A percentile compares a stretch with the other conserved stretches of the same genome.
phyloP scores from a whole-genome alignment of 163 green algal genomes.

The Smithsoniella earleae region DNA sequence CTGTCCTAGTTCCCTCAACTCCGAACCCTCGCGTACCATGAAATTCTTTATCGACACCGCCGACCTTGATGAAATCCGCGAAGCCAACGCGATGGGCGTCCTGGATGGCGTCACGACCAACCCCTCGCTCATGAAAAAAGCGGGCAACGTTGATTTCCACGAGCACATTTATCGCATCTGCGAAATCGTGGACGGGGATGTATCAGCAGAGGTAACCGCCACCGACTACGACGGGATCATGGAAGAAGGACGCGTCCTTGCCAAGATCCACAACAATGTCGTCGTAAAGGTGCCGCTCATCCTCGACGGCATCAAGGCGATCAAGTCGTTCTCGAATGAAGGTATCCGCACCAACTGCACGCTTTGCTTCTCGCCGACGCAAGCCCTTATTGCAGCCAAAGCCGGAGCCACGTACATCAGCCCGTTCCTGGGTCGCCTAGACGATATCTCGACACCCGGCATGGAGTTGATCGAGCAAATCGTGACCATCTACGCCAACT shows the following conservation, averaged over 20 bases:
- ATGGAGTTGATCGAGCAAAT: conserved; percentile 29
- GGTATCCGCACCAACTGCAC: conserved; percentile 30
- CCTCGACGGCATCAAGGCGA: conserved; percentile 32
- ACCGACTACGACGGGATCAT: conserved; percentile 31
- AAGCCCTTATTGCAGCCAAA: conserved; percentile 29
- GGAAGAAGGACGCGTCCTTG: not conserved
- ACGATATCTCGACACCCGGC: conserved; percentile 25
- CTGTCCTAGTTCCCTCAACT: no score
- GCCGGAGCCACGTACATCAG: conserved; percentile 28
- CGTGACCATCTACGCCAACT: not conserved
- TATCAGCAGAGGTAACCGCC: not conserved
- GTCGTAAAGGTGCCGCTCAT: conserved; percentile 31
- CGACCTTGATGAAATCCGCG: conserved; percentile 16
- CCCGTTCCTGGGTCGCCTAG: conserved; percentile 28
- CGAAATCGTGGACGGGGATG: conserved; percentile 18
- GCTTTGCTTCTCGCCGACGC: conserved; percentile 21
- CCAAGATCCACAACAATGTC: not conserved
- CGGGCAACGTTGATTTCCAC: conserved; percentile 22
- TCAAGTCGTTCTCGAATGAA: not conserved
- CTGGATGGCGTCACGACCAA: conserved; percentile 32
- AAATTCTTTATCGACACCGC: conserved; percentile 28
- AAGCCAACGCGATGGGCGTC: conserved; percentile 10
- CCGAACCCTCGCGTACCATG: no score
- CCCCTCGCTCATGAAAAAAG: conserved; percentile 23
- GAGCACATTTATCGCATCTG: not conserved